A percentile compares a stretch with the other conserved stretches of the same genome.
These are phyloP conservation scores for Magnolia officinalis DNA, from an alignment of 164 flowering plant species.

Conservation along the genomic window DNA sequence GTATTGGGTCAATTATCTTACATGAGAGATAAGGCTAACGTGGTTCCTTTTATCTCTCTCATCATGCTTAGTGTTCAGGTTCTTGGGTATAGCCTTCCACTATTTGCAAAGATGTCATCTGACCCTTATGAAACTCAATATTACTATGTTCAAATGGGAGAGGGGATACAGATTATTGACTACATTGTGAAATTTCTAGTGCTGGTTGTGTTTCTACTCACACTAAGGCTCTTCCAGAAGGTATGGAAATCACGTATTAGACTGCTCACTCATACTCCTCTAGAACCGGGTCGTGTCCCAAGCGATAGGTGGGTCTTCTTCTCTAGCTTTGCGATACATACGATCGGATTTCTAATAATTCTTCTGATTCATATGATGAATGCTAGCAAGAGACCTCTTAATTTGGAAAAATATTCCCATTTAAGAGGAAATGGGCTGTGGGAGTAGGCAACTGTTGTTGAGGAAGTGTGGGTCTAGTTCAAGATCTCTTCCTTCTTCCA, in stretches of 20 bases:
- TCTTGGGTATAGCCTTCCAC: conserved; percentile 71
- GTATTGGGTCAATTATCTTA: conserved; percentile 62
- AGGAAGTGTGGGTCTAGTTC: conserved; percentile 80
- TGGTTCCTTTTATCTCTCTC: conserved; percentile 67
- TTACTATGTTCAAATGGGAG: conserved; percentile 42
- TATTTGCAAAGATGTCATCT: conserved; percentile 40
- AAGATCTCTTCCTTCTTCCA: conserved; percentile 84
- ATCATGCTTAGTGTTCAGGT: conserved; percentile 86
- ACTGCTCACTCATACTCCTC: conserved; percentile 49
- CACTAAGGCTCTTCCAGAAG: conserved; percentile 68
- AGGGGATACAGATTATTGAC: conserved; percentile 48
- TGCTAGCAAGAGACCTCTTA: conserved; percentile 32
- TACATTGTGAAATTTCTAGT: conserved; percentile 67
- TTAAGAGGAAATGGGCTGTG: conserved; percentile 26
- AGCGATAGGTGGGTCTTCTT: conserved; percentile 56
- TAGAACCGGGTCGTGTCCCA: conserved; percentile 64
- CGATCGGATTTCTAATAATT: conserved; percentile 48
- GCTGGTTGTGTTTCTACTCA: conserved; percentile 52
- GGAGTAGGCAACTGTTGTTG: conserved; percentile 64
- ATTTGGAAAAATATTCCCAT: conserved; percentile 25
- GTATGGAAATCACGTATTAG: conserved; percentile 78
- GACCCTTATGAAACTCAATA: conserved; percentile 38
- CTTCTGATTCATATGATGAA: conserved; percentile 43
- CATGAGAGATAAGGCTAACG: conserved; percentile 43
- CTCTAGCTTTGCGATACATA: conserved; percentile 43